These are phyloP conservation scores for Termitomyces sp. DNA, from an alignment of 768 basidiomycete species.

Conservation along the genomic window DNA sequence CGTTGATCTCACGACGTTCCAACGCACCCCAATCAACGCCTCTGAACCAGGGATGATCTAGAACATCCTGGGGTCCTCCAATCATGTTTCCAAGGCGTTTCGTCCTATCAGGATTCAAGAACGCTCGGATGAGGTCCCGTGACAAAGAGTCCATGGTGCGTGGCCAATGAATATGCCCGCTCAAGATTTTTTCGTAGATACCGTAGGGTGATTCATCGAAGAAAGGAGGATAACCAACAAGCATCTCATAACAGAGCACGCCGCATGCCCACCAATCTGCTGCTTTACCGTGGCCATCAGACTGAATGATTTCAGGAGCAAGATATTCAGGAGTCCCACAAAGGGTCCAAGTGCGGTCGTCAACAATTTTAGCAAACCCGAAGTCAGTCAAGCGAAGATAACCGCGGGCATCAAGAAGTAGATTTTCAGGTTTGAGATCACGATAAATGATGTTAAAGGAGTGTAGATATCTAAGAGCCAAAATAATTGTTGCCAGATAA, in stretches of 20 bases:
- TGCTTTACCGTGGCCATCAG: constrained; percentile 96
- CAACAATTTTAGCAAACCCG: constrained; percentile 96
- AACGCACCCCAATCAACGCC: constrained; percentile 92
- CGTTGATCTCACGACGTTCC: constrained; percentile 82
- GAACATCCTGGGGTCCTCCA: constrained; percentile 87
- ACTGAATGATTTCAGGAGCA: constrained; percentile 97
- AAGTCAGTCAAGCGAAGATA: constrained; percentile 97
- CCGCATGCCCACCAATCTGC: constrained; percentile 99
- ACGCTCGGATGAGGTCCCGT: constrained; percentile 81
- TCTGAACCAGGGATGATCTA: constrained; percentile 92
- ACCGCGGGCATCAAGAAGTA: constrained; percentile 90
- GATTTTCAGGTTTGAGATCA: constrained; percentile 97
- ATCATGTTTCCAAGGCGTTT: constrained; percentile 92
- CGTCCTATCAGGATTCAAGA: constrained; percentile 88
- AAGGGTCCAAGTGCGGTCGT: constrained; percentile 96
- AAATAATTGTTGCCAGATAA: constrained; percentile 93
- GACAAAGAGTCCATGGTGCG: constrained; percentile 85
- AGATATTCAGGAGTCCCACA: constrained; percentile 97
- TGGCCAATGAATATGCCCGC: constrained; percentile 89
- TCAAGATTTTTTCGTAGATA: constrained; percentile 97
- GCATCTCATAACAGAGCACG: constrained; percentile 96
- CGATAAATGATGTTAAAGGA: constrained; percentile 98
- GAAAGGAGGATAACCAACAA: constrained; percentile 98
- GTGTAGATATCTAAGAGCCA: constrained; percentile 93
- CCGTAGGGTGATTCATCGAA: constrained; percentile 97